A percentile compares a stretch with the other conserved stretches of the same genome.
These are phyloP conservation scores for Calonectria ilicicola DNA, from an alignment of 2,329 filamentous ascomycete genomes.

Conservation along the genomic window DNA sequence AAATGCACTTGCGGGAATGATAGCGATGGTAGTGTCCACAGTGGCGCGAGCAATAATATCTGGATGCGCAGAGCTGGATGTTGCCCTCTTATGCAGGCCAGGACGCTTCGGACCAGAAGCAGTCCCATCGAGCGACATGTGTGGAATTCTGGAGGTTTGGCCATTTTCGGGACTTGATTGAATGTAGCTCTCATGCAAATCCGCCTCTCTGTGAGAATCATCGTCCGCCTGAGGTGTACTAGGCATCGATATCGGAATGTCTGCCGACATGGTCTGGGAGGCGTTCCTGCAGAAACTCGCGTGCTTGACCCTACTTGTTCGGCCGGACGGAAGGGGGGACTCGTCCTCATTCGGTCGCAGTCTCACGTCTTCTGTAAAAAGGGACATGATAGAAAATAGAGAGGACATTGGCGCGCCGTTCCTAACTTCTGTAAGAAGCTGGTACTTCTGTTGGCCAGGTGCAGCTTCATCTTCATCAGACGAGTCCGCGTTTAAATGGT, in stretches of 20 bases:
- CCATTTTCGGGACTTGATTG: conserved; percentile 27
- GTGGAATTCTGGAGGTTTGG: conserved; percentile 71
- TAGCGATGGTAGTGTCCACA: conserved; percentile 96
- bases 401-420: conserved; percentile 99
- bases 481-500: conserved; percentile 47
- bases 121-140: conserved; percentile 75
- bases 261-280: conserved; percentile 26
- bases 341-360: conserved; percentile 78
- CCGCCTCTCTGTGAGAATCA: conserved; percentile 23
- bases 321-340: conserved; percentile 33
- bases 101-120: conserved; percentile 52
- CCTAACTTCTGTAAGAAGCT: conserved; percentile 95
- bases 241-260: conserved; percentile 49
- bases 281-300: conserved; percentile 41
- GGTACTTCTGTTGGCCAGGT: conserved; percentile 84
- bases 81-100: conserved; percentile 54
- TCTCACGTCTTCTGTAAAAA: conserved; percentile 96
- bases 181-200: conserved; percentile 28
- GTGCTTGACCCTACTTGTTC: conserved; percentile 45
- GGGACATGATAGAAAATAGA: conserved; percentile 93
- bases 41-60: conserved; percentile 97
- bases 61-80: conserved; percentile 86
- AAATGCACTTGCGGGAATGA: conserved; percentile 97
- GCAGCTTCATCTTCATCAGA: conserved; percentile 77
- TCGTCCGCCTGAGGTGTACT: conserved; percentile 54